These are phyloP conservation scores for Fusarium cyanostomum DNA, from an alignment of 2,329 filamentous ascomycete genomes.

Conservation along the genomic window DNA sequence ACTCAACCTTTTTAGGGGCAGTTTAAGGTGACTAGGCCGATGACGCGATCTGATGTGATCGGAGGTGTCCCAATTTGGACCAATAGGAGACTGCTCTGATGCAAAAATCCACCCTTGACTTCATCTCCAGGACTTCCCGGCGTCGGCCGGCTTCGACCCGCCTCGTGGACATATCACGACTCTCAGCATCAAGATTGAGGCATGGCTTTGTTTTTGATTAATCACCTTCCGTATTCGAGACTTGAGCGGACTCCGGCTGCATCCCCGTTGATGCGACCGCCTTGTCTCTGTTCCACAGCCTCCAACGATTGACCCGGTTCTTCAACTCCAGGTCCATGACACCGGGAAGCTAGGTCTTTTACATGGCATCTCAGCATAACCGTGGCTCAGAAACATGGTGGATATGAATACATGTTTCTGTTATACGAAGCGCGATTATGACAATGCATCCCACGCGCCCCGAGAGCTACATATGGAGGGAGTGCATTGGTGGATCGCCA, in stretches of 20 bases:
- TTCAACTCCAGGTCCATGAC: too few species aligned
- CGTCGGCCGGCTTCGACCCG: conserved; percentile 20
- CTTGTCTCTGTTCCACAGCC: background rate
- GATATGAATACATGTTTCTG: too few species aligned
- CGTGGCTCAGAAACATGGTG: too few species aligned
- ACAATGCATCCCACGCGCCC: too few species aligned
- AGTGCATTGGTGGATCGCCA: background rate
- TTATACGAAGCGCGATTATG: too few species aligned
- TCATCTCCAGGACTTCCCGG: conserved; percentile 20
- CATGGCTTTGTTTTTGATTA: conserved; percentile 7
- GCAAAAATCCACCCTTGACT: conserved; percentile 27
- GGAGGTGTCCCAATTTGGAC: conserved; percentile 10
- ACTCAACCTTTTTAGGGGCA: conserved; percentile 3
- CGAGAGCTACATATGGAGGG: too few species aligned
- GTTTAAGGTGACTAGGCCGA: conserved; percentile 38
- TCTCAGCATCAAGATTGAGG: background rate
- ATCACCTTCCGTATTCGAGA: conserved; percentile 25
- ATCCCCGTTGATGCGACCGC: conserved; percentile 3
- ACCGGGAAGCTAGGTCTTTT: too few species aligned
- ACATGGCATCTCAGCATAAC: too few species aligned
- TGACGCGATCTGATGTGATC: conserved; percentile 46
- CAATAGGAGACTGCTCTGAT: conserved; percentile 16
- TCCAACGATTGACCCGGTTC: too few species aligned
- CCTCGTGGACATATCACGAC: conserved; percentile 1
- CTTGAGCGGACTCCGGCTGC: background rate